Conservation (phyloP, 78 protist species). For the Dictyostelium capitatum region DNA sequence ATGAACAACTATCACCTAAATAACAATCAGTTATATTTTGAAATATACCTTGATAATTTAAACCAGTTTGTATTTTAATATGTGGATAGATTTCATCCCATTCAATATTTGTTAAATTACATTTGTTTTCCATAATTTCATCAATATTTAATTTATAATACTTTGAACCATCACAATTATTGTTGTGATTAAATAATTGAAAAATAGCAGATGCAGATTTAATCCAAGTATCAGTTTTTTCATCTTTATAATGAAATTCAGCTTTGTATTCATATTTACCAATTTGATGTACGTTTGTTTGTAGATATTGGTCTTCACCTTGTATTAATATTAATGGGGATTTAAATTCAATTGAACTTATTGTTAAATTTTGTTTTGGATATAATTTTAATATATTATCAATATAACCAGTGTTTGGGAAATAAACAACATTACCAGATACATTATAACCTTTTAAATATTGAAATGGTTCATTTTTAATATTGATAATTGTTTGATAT, state of each 20-base stretch:
- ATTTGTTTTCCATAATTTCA: not conserved
- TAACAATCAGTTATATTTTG: not conserved
- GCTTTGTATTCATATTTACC: not conserved
- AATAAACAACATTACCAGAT: not conserved
- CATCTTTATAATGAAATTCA: not conserved
- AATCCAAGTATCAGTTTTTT: not conserved
- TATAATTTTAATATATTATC: not conserved
- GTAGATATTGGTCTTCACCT: not conserved
- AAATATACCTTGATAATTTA: not conserved
- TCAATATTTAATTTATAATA: not conserved
- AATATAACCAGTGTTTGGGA: conserved; percentile 5
- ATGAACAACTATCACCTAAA: not conserved
- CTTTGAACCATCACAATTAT: no score
- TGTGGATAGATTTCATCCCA: not conserved
- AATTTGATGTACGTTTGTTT: not conserved
- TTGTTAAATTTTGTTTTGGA: conserved; percentile 7
- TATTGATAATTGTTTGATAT: not conserved
- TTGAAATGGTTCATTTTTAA: not conserved
- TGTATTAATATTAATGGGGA: not conserved
- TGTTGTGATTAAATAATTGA: not conserved
- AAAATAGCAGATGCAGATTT: not conserved
- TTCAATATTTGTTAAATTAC: not conserved
- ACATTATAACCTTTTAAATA: conserved; percentile 48
- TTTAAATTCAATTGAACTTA: not conserved
- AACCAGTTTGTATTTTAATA: not conserved